Evolutionary conservation across 2,329 filamentous ascomycete species (phyloP), one percentile per base, ranked within the genome.

Genomic region (Drechmeria coniospora): DNA sequence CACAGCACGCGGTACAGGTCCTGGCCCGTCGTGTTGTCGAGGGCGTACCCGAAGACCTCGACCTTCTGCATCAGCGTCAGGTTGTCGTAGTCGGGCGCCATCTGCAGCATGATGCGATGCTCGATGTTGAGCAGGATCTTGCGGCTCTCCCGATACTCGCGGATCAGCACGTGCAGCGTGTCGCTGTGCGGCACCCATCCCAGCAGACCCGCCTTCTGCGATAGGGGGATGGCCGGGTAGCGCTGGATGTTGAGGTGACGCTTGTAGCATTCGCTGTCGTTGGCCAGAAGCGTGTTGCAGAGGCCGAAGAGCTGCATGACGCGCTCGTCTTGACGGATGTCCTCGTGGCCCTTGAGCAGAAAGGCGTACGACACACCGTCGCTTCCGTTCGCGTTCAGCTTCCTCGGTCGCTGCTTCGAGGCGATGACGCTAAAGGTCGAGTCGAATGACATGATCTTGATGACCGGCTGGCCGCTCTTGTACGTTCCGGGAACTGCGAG

Each of bases 31-130:
- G 90, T 99, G 51, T 99, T 99, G 57, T 99, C 92, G 34, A 99
- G 74, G 4, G 90, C 92, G 50, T 99, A 99, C 18, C 90, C 87
- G 49, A 99, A 99, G 8, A 99, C 90, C 53, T 99, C 92, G 1
- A 98, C 92, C 59, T 98, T 99, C 50, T 99, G 92, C 90, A 99
- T 95, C 20, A 99, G 69, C 1, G 92, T 95, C 25, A 99, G 73
- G 45, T 93, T 94, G 49, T 98, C 90, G 46, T 95, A 98, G 50
- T 99, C 90, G 0, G 90, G 92, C 15, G 90, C 90, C 90, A 98
- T 98, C 53, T 99, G 92, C 31, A 99, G 63, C 90, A 99, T 99
- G 51, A 98, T 98, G 23, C 92, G 79, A 50, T 99, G 90, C 57
- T 99, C 90, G 38, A 99, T 99, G 47, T 98, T 99, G 40, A 98